Base-by-base conservation (phyloP, 1,284 basidiomycete genomes). In the Xanthoconium separans region DNA sequence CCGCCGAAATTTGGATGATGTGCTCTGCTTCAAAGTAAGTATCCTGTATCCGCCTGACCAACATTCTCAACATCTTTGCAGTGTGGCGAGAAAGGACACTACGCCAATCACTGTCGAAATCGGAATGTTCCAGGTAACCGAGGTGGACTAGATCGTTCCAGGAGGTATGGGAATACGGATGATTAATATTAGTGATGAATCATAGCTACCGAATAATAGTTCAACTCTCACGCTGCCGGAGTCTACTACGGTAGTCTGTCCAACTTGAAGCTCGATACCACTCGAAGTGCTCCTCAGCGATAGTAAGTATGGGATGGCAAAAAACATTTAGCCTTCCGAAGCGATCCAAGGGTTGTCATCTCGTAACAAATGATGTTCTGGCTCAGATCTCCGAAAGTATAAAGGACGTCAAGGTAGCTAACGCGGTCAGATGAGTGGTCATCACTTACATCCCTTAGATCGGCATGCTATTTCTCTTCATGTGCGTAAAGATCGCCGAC, bases 31-130 rank as follows among this genome's bases (percentile, higher is more conserved):
- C 78, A 94, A 94, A 81, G 92, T 90, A 59, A 57, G 51, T 54
- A 34, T 47, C 34, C 45, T 37, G 27, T 53, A 27, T 16, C 27
- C 44, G 16, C 33, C 46, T 58, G 22, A 61, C 31, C 40, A 62
- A n/a, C 30, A 40, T 58, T 49, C 47, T 61, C 24, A 52, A 51
- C 36, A 53, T 58, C 34, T 45, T 11, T 51, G 4, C 61, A 92
- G 89, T 93, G 91, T 64, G 90, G 91, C 47, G 89, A 93, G 72
- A 87, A 89, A 64, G 94, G 94, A 2, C 94, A 97, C 70, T 96
- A 95, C 67, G 94, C 94, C n/a, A 96, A 96, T 69, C 85, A 91
- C 61, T 96, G 94, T 73, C 82, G 89, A 54, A 92, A 94, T 73
- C 77, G 87, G 55, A 91, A 91, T 68, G 84, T 91, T 33, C 90